Conservation (phyloP, 768 basidiomycete species). For the Lactarius sanguifluus region DNA sequence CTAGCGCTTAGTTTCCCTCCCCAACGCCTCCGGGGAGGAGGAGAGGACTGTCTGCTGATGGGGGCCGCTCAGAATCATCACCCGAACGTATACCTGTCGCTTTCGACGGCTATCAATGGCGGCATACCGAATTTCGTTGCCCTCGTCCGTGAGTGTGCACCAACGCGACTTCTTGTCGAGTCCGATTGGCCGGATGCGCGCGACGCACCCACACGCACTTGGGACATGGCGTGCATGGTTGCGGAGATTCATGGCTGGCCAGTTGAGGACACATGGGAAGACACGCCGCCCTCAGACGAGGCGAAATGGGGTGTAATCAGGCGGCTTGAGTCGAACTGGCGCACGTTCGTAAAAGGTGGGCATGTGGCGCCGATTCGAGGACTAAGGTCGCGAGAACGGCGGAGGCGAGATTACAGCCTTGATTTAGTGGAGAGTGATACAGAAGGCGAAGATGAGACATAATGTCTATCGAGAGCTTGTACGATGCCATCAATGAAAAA, state of each 20-base stretch:
- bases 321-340: slow-evolving; percentile 72
- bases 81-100: slow-evolving; percentile 78
- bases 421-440: slow-evolving; percentile 17
- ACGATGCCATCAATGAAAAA: neutral
- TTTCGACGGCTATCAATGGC: slow-evolving; percentile 83
- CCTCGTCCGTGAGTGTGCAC: slow-evolving; percentile 63
- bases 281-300: slow-evolving; percentile 37
- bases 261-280: slow-evolving; percentile 49
- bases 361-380: slow-evolving; percentile 36
- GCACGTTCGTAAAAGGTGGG: slow-evolving; percentile 51
- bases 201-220: slow-evolving; percentile 57
- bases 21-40: slow-evolving; percentile 11
- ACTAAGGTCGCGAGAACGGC: slow-evolving; percentile 20
- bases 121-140: slow-evolving; percentile 61
- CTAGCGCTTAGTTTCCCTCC: slow-evolving; percentile 1
- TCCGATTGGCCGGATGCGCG: slow-evolving; percentile 79
- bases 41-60: slow-evolving; percentile 14
- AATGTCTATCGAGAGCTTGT: slow-evolving; percentile 5
- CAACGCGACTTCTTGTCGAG: slow-evolving; percentile 77
- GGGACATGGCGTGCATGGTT: slow-evolving; percentile 73
- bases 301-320: slow-evolving; percentile 63
- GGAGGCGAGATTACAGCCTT: slow-evolving; percentile 26
- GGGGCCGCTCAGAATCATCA: slow-evolving; percentile 54
- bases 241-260: slow-evolving; percentile 77
- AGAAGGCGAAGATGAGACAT: slow-evolving; percentile 16